Evolutionary conservation across 192 early-diverging fungal genomes (phyloP).

Genomic region (Diversispora epigaea): DNA sequence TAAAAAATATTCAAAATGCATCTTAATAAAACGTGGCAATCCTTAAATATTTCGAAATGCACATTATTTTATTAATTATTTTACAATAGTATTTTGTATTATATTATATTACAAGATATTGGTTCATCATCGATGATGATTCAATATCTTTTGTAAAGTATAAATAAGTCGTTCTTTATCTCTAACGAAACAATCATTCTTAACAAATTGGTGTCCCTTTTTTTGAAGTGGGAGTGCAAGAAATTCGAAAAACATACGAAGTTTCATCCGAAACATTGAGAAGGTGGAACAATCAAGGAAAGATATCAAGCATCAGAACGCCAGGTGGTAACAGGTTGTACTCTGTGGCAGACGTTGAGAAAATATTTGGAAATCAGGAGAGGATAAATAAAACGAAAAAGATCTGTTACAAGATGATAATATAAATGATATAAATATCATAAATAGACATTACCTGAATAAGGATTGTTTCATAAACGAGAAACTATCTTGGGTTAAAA

Average conservation of each 20-base stretch:
- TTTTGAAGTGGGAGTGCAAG: neutral
- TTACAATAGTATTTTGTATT: too few relatives aligned
- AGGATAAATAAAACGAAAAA: neutral
- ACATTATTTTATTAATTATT: too few relatives aligned
- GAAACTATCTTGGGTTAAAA: neutral
- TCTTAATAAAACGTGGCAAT: too few relatives aligned
- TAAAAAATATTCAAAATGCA: too few relatives aligned
- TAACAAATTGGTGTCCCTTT: too few relatives aligned
- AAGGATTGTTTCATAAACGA: neutral
- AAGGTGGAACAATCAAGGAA: slow-evolving; percentile 18
- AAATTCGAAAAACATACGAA: neutral
- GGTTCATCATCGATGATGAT: neutral
- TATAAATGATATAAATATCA: neutral
- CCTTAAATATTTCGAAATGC: too few relatives aligned
- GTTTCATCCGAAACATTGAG: slow-evolving; percentile 16
- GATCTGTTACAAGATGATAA: neutral
- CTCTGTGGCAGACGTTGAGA: neutral
- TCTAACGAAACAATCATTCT: too few relatives aligned
- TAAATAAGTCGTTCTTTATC: slow-evolving; percentile 7
- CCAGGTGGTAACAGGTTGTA: neutral
- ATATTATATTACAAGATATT: too few relatives aligned
- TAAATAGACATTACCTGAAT: neutral
- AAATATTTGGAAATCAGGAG: slow-evolving; percentile 9
- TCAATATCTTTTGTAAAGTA: slow-evolving; percentile 9
- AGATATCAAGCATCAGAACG: slow-evolving; percentile 4